A percentile compares a stretch with the other conserved stretches of the same genome.
Evolutionary conservation across 306 rosid species (phyloP).

Genomic region (Castanea mollissima): DNA sequence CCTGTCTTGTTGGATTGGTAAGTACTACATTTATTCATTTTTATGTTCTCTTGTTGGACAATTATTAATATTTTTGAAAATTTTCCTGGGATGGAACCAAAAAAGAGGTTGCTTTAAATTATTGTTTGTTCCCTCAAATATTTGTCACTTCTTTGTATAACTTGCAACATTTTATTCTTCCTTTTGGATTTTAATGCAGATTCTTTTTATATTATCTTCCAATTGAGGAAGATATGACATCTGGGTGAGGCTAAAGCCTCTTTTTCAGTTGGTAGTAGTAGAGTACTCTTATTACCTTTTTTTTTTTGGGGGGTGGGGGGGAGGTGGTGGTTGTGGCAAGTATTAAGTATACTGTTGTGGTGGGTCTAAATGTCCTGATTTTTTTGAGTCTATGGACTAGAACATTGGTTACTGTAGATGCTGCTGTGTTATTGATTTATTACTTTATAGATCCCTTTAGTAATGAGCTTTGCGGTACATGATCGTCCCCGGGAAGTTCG

Average conservation of each 20-base stretch:
- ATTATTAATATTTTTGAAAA: conserved; percentile 9
- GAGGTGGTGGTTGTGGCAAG: neutral
- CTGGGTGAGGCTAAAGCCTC: neutral
- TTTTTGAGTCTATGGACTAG: neutral
- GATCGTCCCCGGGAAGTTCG: conserved; percentile 97
- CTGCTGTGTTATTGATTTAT: conserved; percentile 32
- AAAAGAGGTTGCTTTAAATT: neutral
- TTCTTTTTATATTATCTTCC: neutral
- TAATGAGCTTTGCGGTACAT: conserved; percentile 85
- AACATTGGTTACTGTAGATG: conserved; percentile 7
- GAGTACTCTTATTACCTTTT: too few species aligned
- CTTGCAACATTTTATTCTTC: conserved; percentile 7
- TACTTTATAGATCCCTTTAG: conserved; percentile 74
- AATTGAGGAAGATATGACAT: neutral
- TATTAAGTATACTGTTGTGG: neutral
- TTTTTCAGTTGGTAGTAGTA: neutral
- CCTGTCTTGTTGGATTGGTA: conserved; percentile 98
- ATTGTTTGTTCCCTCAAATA: neutral
- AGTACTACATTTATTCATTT: conserved; percentile 32
- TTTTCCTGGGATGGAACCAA: conserved; percentile 4
- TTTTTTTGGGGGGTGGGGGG: too few species aligned
- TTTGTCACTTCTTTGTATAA: neutral
- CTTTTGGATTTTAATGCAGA: neutral
- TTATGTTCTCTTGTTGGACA: conserved; percentile 12
- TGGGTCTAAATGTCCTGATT: neutral